phyloP scores from a whole-genome alignment of 177 flowering plant genomes.

The Vitis hybrid region DNA sequence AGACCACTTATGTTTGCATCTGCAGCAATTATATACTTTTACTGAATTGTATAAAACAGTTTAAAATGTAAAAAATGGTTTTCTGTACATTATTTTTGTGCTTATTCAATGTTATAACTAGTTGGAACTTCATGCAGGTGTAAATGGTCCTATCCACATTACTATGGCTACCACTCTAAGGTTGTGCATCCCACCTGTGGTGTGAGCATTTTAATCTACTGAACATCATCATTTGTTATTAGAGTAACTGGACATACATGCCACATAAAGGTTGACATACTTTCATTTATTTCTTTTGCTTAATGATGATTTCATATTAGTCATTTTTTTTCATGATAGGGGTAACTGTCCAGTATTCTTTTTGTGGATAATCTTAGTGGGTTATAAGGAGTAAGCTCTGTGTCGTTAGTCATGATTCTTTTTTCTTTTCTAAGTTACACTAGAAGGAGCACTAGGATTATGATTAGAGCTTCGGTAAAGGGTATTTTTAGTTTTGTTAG shows the following conservation, averaged over 20 bases:
- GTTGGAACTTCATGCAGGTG: conserved; percentile 26
- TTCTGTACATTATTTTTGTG: neutral
- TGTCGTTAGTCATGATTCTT: no score
- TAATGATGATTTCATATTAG: no score
- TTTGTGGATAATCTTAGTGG: no score
- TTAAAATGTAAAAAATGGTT: neutral
- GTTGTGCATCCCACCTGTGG: conserved; percentile 9
- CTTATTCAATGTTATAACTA: neutral
- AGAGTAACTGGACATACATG: neutral
- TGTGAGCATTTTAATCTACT: neutral
- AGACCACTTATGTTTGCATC: neutral
- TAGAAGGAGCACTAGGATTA: no score
- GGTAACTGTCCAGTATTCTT: no score
- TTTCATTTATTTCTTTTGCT: neutral
- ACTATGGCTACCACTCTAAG: conserved; percentile 33
- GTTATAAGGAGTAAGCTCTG: no score
- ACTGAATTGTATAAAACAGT: neutral
- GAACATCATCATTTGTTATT: neutral
- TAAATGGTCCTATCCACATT: conserved; percentile 36
- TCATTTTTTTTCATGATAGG: no score
- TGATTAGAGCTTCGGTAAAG: no score
- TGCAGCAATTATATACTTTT: neutral
- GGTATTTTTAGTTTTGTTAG: neutral
- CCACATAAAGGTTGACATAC: neutral
- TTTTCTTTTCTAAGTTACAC: no score